A percentile compares a stretch with the other conserved stretches of the same genome.
Conservation (phyloP, 805 yeast species). For the Saccharomycopsis malanga region DNA sequence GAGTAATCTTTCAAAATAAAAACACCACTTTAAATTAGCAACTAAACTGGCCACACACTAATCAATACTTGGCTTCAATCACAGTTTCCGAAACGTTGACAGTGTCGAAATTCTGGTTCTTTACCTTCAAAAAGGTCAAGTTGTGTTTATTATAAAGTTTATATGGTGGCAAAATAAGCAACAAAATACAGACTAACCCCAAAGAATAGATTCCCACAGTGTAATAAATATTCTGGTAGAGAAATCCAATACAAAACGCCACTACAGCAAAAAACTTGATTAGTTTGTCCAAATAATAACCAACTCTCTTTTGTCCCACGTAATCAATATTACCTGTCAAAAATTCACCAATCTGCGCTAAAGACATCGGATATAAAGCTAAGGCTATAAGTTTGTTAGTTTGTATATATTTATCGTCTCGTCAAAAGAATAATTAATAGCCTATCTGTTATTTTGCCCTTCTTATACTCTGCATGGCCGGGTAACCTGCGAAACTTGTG, state of each 20-base stretch:
- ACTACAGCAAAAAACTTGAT: conserved; percentile 8
- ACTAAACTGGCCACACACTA: no score
- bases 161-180: conserved; percentile 17
- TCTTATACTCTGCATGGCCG: neutral
- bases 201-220: conserved; percentile 5
- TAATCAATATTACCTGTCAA: conserved; percentile 20
- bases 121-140: conserved; percentile 2
- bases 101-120: neutral
- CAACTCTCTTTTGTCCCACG: conserved; percentile 14
- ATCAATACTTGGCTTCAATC: no score
- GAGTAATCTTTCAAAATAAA: no score
- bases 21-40: no score
- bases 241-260: conserved; percentile 12
- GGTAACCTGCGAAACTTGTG: no score
- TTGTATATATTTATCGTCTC: neutral
- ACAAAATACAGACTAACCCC: conserved; percentile 9
- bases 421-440: no score
- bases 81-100: neutral
- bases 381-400: no score
- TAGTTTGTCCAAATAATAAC: neutral
- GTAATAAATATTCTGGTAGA: conserved; percentile 15
- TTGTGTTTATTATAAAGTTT: conserved; percentile 16
- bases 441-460: neutral
- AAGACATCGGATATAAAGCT: neutral
- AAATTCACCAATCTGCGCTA: conserved; percentile 8